Conservation (phyloP, 345 rosid species). For the Eucalyptus decipiens region DNA sequence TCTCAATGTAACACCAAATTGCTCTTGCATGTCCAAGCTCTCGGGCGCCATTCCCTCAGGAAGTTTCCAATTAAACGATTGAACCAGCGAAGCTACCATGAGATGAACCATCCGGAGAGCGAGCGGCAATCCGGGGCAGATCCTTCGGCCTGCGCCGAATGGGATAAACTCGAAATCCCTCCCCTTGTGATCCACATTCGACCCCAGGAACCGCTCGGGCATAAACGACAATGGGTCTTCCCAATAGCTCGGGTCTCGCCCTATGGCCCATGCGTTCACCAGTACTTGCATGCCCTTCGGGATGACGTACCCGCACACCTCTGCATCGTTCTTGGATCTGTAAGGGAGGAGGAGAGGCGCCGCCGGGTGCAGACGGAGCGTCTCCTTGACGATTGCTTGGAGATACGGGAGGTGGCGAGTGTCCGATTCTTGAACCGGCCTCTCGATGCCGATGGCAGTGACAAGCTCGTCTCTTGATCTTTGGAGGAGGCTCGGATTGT, state of each 20-base stretch:
- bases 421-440: slow-evolving; percentile 5
- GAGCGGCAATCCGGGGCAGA: slow-evolving; percentile 5
- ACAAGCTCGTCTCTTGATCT: background rate
- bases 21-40: slow-evolving; percentile 1
- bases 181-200: background rate
- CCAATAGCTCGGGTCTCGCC: slow-evolving; percentile 5
- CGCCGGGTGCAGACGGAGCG: slow-evolving; percentile 8
- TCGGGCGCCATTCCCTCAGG: background rate
- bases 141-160: slow-evolving; percentile 11
- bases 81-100: slow-evolving; percentile 6
- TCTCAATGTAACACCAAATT: slow-evolving; percentile 4
- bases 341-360: slow-evolving; percentile 14
- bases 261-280: slow-evolving; percentile 7
- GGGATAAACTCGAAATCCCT: slow-evolving; percentile 4
- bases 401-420: background rate
- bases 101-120: slow-evolving; percentile 6
- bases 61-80: slow-evolving; percentile 7
- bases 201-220: slow-evolving; percentile 3
- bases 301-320: background rate
- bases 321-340: background rate
- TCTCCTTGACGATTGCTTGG: slow-evolving; percentile 1
- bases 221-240: background rate
- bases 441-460: background rate
- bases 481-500: background rate
- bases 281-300: slow-evolving; percentile 4